These are phyloP conservation scores for Paecilomyces formosus DNA, from an alignment of 2,329 filamentous ascomycete genomes.

Conservation along the genomic window DNA sequence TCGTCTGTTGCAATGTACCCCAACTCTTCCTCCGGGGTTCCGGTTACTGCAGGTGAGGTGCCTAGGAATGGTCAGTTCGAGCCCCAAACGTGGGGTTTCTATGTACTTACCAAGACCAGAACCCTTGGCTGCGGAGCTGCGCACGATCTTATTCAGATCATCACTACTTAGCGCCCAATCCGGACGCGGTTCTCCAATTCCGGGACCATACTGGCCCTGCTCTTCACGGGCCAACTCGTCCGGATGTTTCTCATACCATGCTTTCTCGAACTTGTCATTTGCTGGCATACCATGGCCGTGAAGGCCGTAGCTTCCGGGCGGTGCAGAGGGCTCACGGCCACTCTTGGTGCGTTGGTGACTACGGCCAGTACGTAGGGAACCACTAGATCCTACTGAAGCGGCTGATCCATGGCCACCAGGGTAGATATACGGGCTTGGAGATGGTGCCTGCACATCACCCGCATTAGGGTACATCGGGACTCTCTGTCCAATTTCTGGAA, in stretches of 20 bases:
- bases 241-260: conserved; percentile 89
- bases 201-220: conserved; percentile 55
- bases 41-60: conserved; percentile 53
- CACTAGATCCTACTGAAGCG: not conserved
- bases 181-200: conserved; percentile 48
- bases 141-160: conserved; percentile 83
- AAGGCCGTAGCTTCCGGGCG: conserved; percentile 86
- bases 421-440: conserved; percentile 55
- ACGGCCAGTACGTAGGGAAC: conserved; percentile 38
- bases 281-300: conserved; percentile 75
- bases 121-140: conserved; percentile 52
- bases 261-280: conserved; percentile 77
- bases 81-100: not conserved
- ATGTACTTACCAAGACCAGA: conserved; percentile 45
- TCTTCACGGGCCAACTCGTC: conserved; percentile 70
- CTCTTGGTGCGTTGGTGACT: conserved; percentile 67
- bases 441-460: conserved; percentile 92
- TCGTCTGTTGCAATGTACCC: conserved; percentile 83
- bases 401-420: conserved; percentile 30
- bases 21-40: conserved; percentile 84
- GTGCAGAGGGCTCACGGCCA: conserved; percentile 61
- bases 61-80: conserved; percentile 39
- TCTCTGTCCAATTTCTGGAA: conserved; percentile 83
- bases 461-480: conserved; percentile 91
- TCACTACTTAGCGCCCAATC: conserved; percentile 85